Conservation (phyloP, 2,329 filamentous ascomycete species). For the Penicillium sp. region DNA sequence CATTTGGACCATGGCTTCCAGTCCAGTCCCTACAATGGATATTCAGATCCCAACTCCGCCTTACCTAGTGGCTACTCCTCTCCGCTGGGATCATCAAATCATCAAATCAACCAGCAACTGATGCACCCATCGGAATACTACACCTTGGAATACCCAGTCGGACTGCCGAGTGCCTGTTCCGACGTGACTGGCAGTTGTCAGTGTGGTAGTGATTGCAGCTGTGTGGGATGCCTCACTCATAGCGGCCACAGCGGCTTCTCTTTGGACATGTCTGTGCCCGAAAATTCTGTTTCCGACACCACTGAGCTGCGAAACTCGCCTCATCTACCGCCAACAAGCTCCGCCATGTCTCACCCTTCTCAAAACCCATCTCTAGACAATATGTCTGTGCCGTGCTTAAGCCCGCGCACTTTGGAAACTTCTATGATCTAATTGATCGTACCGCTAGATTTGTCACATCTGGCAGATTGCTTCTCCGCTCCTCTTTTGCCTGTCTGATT, state of each 20-base stretch:
- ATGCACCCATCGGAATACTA: constrained; percentile 47
- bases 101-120: constrained; percentile 28
- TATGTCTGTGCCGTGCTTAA: constrained; percentile 22
- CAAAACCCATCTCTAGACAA: constrained; percentile 21
- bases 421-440: constrained; percentile 20
- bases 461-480: not conserved
- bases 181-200: constrained; percentile 53
- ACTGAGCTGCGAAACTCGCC: constrained; percentile 3
- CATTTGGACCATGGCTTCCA: constrained; percentile 15
- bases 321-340: constrained; percentile 2
- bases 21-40: constrained; percentile 20
- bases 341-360: constrained; percentile 13
- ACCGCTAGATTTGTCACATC: constrained; percentile 1
- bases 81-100: constrained; percentile 22
- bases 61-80: constrained; percentile 28
- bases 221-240: constrained; percentile 56
- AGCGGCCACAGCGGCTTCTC: constrained; percentile 50
- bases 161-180: constrained; percentile 43
- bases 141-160: constrained; percentile 44
- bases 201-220: constrained; percentile 54
- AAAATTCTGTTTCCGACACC: constrained; percentile 1
- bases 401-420: constrained; percentile 24
- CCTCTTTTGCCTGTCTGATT: not conserved
- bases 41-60: constrained; percentile 22
- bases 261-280: constrained; percentile 26